Evolutionary conservation across 2,329 filamentous ascomycete genomes (phyloP), one percentile per base, ranked within the genome.

Genomic region (Botrytis squamosa): DNA sequence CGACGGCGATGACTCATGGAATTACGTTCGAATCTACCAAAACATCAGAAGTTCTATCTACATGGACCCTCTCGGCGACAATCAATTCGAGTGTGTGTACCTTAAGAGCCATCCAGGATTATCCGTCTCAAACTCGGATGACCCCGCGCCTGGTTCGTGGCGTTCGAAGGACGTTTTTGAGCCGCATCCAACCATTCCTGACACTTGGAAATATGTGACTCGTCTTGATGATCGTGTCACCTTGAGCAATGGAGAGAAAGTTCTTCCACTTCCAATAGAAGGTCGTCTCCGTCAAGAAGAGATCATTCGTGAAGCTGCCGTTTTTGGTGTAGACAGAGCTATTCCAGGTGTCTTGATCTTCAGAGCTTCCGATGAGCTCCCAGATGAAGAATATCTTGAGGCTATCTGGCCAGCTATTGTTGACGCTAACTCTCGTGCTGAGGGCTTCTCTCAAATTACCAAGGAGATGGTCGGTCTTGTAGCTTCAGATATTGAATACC

Each of bases 1-100:
- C 1, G 78, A 79, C 1, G 85, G 82, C 3, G 89, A 91, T 78
- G 85, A 85, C 57, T 85, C 83, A 5, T 92, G 90, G 90, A 87
- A 89, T 77, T 91, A 90, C 75, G 80, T 90, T 22, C 85, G 85
- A 14, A 74, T 75, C 29, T 74, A 72, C 29, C 70, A 74, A 7
- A 73, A 75, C 46, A 69, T 77, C 16, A 52, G 38, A 14, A 71
- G 70, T 5, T 77, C 70, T 33, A 74, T 79, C n/a, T 62, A 70
- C 18, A 75, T 78, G 77, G 78, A 62, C 40, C 75, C 67, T 77
- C 8, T 82, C 81, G 73, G 80, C 80, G 71, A 77, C 76, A 49
- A 80, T 79, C 72, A 82, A 78, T 69, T 64, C 46, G 77, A 79
- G 57, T 74, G 71, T 60, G 73, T 78, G 6, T 80, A 73, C 85